Percentiles rank a stretch among this genome's conserved stretches.
Evolutionary conservation across 2,329 filamentous ascomycete species (phyloP).

Genomic region (Allantophomopsis lycopodina): DNA sequence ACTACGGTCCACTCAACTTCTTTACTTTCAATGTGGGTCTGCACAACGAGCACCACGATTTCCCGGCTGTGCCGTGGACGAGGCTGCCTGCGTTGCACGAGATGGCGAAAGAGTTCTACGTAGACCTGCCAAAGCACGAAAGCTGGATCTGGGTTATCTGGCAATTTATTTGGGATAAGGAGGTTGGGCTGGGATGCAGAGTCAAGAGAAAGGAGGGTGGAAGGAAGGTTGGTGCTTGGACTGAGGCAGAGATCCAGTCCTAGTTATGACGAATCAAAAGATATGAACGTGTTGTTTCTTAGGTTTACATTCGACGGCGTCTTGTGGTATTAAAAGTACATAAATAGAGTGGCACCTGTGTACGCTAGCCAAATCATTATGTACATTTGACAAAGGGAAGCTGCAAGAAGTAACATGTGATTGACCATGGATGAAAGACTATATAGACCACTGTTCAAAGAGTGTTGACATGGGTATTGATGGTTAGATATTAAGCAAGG

Average conservation of each 20-base stretch:
- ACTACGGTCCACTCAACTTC: slow-evolving; percentile 87
- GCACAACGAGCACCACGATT: slow-evolving; percentile 99
- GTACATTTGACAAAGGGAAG: too few species aligned
- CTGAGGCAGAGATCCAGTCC: slow-evolving; percentile 54
- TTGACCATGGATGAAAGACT: too few species aligned
- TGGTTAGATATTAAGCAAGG: too few species aligned
- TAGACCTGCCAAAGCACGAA: slow-evolving; percentile 69
- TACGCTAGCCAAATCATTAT: too few species aligned
- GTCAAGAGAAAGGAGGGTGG: slow-evolving; percentile 83
- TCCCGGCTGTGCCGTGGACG: slow-evolving; percentile 94
- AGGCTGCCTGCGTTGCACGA: slow-evolving; percentile 62
- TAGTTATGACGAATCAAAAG: slow-evolving; percentile 17
- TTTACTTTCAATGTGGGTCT: slow-evolving; percentile 95
- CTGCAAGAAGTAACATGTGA: too few species aligned
- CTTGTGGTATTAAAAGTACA: too few species aligned
- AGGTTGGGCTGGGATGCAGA: slow-evolving; percentile 79
- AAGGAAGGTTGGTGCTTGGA: slow-evolving; percentile 48
- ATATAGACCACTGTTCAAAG: too few species aligned
- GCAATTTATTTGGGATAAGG: slow-evolving; percentile 86
- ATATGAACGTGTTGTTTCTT: too few species aligned
- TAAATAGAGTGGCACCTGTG: too few species aligned
- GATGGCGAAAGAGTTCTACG: slow-evolving; percentile 85
- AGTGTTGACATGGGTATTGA: too few species aligned
- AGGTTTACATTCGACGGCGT: too few species aligned
- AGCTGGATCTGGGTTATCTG: slow-evolving; percentile 92